Evolutionary conservation across 2,329 filamentous ascomycete genomes (phyloP), one percentile per base, ranked within the genome.

Genomic region (Bipolaris oryzae): DNA sequence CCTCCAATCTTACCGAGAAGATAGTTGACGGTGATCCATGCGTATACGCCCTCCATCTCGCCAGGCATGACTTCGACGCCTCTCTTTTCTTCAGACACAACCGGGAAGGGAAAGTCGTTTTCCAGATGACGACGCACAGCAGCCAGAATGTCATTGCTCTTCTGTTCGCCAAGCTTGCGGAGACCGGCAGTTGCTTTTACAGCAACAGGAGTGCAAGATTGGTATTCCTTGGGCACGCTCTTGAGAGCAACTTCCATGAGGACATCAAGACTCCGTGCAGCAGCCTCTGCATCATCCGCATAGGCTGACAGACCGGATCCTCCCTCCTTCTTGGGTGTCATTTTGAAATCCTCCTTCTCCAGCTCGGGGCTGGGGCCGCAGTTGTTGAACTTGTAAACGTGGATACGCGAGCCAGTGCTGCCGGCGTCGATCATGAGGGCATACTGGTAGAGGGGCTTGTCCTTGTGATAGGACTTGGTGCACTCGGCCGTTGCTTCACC

Each of bases 351-450:
- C 75, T 99, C 95, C 73, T 87, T 82, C 79, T 99, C 95, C 48
- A 99, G 85, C 79, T 97, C 93, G 23, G 95, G 95, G n/a, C 93
- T 93, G 7, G 91, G 80, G 11, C 93, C 95, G 80, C 94, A 99
- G 81, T 98, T 98, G 84, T 98, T 98, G 86, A 98, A 99, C 75
- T 92, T 91, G 84, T 97, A 99, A 57, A 98, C 92, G 81, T 99
- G 96, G 74, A 99, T 97, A 69, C 95, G 90, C 58, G 95, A 98
- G 59, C 95, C 95, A 52, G 95, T 98, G 82, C 93, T 98, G 69
- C 95, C 95, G 45, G 95, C 95, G 78, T 99, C 95, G 72, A 99
- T 91, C 95, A 99, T 99, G 72, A 98, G 85, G 60, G 95, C 96
- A 80, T 98, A 99, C 76, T 99, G 95, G 60, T 97, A 89, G 65